A percentile compares a stretch with the other conserved stretches of the same genome.
Conservation (phyloP, 257 asterid species). For the Penstemon davidsonii region DNA sequence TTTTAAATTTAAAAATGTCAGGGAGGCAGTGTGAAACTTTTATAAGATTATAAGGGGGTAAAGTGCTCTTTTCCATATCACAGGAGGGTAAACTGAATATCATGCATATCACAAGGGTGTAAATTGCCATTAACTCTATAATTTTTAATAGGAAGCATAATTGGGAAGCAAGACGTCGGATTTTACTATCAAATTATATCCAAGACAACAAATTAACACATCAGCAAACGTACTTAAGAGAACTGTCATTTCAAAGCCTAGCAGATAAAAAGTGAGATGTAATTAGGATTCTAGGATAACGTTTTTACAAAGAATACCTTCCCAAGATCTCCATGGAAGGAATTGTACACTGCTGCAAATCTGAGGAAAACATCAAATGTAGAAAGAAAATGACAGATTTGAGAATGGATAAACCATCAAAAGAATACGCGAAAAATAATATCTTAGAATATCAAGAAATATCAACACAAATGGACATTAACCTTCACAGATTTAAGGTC, state of each 20-base stretch:
- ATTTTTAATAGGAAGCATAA: background rate
- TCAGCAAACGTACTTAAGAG: background rate
- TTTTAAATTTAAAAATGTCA: too few species aligned
- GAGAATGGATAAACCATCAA: slow-evolving; percentile 15
- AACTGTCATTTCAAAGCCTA: background rate
- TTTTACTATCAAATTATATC: background rate
- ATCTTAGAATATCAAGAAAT: slow-evolving; percentile 4
- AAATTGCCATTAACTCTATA: too few species aligned
- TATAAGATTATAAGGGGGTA: too few species aligned
- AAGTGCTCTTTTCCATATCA: too few species aligned
- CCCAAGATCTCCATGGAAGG: slow-evolving; percentile 98
- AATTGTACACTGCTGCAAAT: slow-evolving; percentile 88
- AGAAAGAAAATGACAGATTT: slow-evolving; percentile 16
- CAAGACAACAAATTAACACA: background rate
- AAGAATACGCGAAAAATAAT: background rate
- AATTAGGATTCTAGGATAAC: background rate
- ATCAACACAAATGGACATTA: slow-evolving; percentile 14
- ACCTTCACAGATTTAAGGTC: slow-evolving; percentile 36
- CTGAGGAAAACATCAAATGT: slow-evolving; percentile 50
- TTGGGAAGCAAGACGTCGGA: too few species aligned
- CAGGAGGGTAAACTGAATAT: too few species aligned
- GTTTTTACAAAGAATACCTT: slow-evolving; percentile 52
- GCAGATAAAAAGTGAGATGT: background rate
- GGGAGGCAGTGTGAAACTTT: too few species aligned
- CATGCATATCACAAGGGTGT: too few species aligned